Base-by-base conservation (phyloP, 352 stramenopile genomes). In the Globisporangium heterothallicum region DNA sequence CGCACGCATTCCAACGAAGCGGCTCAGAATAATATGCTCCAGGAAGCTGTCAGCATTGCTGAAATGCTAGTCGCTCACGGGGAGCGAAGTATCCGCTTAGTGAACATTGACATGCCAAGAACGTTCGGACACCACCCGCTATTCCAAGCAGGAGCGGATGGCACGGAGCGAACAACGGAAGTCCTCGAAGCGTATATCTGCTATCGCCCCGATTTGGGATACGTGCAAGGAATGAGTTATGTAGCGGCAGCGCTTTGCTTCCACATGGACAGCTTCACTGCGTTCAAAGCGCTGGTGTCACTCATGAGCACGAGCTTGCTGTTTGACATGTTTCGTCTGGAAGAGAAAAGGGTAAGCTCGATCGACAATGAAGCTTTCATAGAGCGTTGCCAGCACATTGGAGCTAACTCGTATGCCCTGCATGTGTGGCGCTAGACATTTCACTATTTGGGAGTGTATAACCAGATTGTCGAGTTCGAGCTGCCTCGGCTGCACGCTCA, bases 161-260 rank as follows among this genome's bases (percentile, higher is more conserved):
- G 83, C 8, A 86, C 77, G 3, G 72, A 74, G 42, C 77, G 77
- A 9, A 91, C 83, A 22, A 85, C 78, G 12, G 75, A 92, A 47
- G 84, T 94, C 24, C 67, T 94, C 13, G 81, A 92, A 48, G 81
- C 84, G 6, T 94, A 94, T 58, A 89, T 84, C 26, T 94, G 84
- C 66, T 94, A 94, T 45, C 78, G 84, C 1, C 84, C 84, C 1
- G 84, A 94, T 42, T 58, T 94, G 16, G 84, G 84, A 8, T 94
- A 94, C 52, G 81, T 94, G 10, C 84, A 94, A 58, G 84, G 84
- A 27, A 94, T 94, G 84, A 92, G 81, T 59, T 94, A 94, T 41
- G 63, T 94, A n/a, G 84, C 84, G 4, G 84, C 84, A 8, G 72
- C 78, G 6, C 42, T 94, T 36, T 94, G 84, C 55, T 86, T 94